Evolutionary conservation across 1,139 yeast genomes (phyloP), one percentile per base, ranked within the genome.

Genomic region (Oligophagozyma castellii): DNA sequence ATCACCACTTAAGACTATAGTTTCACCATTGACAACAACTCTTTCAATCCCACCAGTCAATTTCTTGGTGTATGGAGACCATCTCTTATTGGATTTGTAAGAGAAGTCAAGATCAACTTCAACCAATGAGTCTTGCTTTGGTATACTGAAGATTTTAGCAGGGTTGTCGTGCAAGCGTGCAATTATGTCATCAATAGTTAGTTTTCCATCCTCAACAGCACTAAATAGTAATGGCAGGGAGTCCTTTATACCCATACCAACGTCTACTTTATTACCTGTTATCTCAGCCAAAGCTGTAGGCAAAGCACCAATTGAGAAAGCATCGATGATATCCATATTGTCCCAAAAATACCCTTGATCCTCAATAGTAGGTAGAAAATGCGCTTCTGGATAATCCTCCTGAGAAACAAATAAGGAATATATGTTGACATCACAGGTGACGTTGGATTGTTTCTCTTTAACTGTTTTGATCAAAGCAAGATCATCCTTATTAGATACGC

Each of bases 391-490:
- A 51, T 69, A 70, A 24, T 81, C 86, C 24, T 69, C 71, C 55
- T 70, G 78, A 28, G 81, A 66, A 39, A 79, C 61, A 63, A 83
- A 84, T 53, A 86, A 65, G 4, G 93, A 64, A 53, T 73, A 76
- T 29, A 89, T 74, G 15, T 89, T 65, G 38, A 81, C 93, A 56
- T 89, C 98, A 58, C 93, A 81, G 24, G 96, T 83, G 25, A 89
- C 94, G 41, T 67, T 67, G 46, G 81, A 63, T 26, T 75, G 73
- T 63, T 79, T 80, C 36, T 69, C 77, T 62, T 84, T 86, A 34
- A 94, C 83, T 71, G 89, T 74, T 51, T 68, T 67, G 48, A 89
- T 80, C 53, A 89, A 66, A 39, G 78, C 73, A 51, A 89, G 67
- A 54, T 89, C 98, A 44, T 79, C 84, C 52, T 68, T 71, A 35